phyloP scores from a whole-genome alignment of 1,284 basidiomycete genomes.

The Tilletiopsis washingtonensis region DNA sequence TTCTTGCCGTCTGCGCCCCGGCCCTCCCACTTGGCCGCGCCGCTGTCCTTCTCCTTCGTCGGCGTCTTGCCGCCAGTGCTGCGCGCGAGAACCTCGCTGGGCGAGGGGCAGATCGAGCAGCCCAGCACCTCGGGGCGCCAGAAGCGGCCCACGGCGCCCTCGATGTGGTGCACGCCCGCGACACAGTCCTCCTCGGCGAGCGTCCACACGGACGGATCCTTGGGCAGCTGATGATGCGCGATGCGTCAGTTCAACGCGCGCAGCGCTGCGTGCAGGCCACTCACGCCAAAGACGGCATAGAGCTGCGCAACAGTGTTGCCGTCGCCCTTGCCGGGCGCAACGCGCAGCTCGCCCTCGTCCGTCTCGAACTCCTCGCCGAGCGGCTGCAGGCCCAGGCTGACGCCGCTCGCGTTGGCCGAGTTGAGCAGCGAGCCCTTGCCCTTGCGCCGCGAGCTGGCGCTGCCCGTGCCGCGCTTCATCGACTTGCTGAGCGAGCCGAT shows the following conservation, averaged over 20 bases:
- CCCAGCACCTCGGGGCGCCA: constrained; percentile 78
- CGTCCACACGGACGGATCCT: constrained; percentile 61
- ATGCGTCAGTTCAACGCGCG: background rate
- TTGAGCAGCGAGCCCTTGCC: background rate
- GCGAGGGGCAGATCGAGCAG: constrained; percentile 50
- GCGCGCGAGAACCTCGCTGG: constrained; percentile 13
- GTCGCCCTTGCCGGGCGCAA: constrained; percentile 11
- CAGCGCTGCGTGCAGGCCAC: background rate
- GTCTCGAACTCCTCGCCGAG: background rate
- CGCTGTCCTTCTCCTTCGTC: constrained; percentile 13
- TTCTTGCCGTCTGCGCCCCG: constrained; percentile 29
- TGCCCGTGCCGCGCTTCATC: background rate
- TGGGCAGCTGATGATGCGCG: constrained; percentile 39
- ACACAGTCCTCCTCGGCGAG: constrained; percentile 81
- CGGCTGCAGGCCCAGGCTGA: background rate
- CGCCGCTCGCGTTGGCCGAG: background rate
- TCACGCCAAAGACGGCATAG: constrained; percentile 51
- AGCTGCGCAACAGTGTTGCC: constrained; percentile 49
- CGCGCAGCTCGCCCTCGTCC: background rate
- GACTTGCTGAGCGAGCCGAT: background rate
- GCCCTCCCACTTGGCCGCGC: constrained; percentile 14
- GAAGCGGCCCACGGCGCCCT: constrained; percentile 80
- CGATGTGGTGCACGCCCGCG: constrained; percentile 70
- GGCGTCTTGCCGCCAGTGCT: background rate
- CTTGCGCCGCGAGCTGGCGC: too few species aligned